phyloP scores from a whole-genome alignment of 192 early-diverging fungal genomes.

The Geosiphon pyriformis region DNA sequence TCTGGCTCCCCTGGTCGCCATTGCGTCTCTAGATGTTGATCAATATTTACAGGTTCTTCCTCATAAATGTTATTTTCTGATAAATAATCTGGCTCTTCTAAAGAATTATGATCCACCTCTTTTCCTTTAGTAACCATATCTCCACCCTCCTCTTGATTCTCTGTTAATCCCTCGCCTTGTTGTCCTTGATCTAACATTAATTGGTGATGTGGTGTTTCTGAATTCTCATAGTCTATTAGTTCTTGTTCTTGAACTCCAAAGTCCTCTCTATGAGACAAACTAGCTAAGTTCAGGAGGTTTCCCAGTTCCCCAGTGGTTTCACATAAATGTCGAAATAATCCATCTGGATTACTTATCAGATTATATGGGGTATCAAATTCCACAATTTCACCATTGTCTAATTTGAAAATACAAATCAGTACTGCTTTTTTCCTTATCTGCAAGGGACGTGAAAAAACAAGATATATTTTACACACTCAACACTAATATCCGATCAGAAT shows the following conservation, averaged over 20 bases:
- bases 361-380: conserved; percentile 78
- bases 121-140: neutral
- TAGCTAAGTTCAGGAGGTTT: conserved; percentile 55
- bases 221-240: neutral
- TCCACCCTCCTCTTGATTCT: neutral
- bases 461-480: conserved; percentile 35
- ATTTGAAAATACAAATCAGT: neutral
- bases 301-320: conserved; percentile 78
- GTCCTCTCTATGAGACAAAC: conserved; percentile 22
- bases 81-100: too few relatives aligned
- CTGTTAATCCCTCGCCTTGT: neutral
- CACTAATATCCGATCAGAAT: conserved; percentile 74
- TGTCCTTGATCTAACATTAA: neutral
- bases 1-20: neutral
- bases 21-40: neutral
- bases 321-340: conserved; percentile 72
- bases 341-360: conserved; percentile 56
- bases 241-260: neutral
- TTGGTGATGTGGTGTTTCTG: neutral
- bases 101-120: too few relatives aligned
- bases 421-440: too few relatives aligned
- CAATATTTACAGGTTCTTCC: too few relatives aligned
- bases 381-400: conserved; percentile 65
- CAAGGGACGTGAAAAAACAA: neutral
- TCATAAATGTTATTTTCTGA: too few relatives aligned